These are phyloP conservation scores for Lachancea sp. DNA, from an alignment of 805 yeast genomes.

Conservation along the genomic window DNA sequence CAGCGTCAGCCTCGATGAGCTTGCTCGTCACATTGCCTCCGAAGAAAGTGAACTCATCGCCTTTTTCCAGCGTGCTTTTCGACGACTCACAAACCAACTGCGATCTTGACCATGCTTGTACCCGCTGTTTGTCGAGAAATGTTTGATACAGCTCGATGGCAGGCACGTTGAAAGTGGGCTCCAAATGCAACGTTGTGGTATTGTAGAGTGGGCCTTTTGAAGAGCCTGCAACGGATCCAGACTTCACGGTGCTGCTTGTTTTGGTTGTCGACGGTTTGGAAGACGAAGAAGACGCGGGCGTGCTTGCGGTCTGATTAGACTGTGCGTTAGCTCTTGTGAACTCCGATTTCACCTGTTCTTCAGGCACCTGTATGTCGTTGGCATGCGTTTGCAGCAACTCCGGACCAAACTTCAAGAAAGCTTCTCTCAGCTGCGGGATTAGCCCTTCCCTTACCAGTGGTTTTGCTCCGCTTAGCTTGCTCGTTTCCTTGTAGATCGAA, in stretches of 20 bases:
- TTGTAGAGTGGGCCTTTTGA: constrained; percentile 57
- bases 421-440: constrained; percentile 61
- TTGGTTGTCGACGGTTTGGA: constrained; percentile 2
- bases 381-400: constrained; percentile 75
- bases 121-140: constrained; percentile 65
- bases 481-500: constrained; percentile 49
- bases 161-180: constrained; percentile 76
- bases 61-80: constrained; percentile 41
- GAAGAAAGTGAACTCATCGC: constrained; percentile 62
- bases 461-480: constrained; percentile 47
- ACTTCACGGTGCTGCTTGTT: constrained; percentile 7
- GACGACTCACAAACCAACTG: constrained; percentile 39
- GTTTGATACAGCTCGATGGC: constrained; percentile 81
- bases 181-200: constrained; percentile 71
- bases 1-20: constrained; percentile 51
- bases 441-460: constrained; percentile 47
- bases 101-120: constrained; percentile 88
- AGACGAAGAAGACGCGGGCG: constrained; percentile 8
- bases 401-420: constrained; percentile 60
- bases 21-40: constrained; percentile 83
- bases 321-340: constrained; percentile 48
- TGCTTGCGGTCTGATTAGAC: constrained; percentile 3
- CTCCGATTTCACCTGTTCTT: constrained; percentile 52
- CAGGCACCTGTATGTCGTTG: constrained; percentile 79
- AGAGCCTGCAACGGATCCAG: constrained; percentile 1